Conservation (phyloP, 495 filamentous ascomycete species). For the Talaromyces liani region DNA sequence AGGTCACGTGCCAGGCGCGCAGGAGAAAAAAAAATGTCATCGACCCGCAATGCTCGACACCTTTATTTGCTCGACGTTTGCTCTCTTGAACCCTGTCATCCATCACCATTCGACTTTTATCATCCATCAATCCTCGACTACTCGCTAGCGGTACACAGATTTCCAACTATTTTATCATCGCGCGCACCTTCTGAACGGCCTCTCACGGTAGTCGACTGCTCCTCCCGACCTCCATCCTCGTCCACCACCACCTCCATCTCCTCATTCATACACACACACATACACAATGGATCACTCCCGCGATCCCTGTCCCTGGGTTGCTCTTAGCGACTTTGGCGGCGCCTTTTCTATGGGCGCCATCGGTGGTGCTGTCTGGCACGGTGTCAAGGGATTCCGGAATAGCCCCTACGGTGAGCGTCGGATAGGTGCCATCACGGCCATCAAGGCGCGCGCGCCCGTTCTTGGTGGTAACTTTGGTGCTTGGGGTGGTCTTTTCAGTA, state of each 20-base stretch:
- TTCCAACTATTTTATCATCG: not conserved
- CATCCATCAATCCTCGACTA: not conserved
- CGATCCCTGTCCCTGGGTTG: constrained; percentile 95
- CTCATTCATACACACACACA: constrained; percentile 7
- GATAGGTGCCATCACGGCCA: constrained; percentile 92
- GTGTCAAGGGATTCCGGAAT: constrained; percentile 93
- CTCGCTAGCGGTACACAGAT: not conserved
- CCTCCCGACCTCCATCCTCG: not conserved
- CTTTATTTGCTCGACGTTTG: not conserved
- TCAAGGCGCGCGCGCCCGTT: constrained; percentile 93
- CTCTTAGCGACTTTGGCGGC: constrained; percentile 92
- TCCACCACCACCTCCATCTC: constrained; percentile 3
- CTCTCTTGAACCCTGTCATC: not conserved
- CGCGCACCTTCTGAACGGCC: not conserved
- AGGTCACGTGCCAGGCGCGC: not conserved
- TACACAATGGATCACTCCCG: constrained; percentile 81
- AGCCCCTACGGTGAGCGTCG: constrained; percentile 84
- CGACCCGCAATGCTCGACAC: not conserved
- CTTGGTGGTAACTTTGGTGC: constrained; percentile 96
- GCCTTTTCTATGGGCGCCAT: constrained; percentile 93
- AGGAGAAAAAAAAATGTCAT: constrained; percentile 5
- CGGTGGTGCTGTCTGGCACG: constrained; percentile 95
- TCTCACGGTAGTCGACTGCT: not conserved
- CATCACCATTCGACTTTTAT: not conserved
- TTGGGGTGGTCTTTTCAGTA: constrained; percentile 92